Conservation (phyloP, 1,139 yeast species). For the Suhomyces bribrorum region DNA sequence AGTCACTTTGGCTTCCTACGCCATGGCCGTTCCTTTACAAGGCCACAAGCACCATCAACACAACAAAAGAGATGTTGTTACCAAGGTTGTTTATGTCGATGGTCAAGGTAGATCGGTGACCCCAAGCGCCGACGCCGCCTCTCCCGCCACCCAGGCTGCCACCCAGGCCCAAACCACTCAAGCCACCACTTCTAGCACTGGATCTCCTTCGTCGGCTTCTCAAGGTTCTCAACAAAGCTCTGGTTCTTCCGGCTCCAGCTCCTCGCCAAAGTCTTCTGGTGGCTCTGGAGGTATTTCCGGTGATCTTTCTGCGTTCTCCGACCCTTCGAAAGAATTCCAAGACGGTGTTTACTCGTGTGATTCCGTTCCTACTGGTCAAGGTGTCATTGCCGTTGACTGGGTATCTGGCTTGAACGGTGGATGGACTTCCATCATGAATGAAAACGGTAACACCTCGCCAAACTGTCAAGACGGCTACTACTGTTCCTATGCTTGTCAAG, state of each 20-base stretch:
- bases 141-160: conserved; percentile 13
- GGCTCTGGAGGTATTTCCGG: conserved; percentile 47
- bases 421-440: conserved; percentile 70
- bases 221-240: conserved; percentile 21
- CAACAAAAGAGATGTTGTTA: conserved; percentile 19
- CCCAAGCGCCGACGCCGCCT: conserved; percentile 14
- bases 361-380: conserved; percentile 69
- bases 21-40: conserved; percentile 20
- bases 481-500: conserved; percentile 85
- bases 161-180: conserved; percentile 13
- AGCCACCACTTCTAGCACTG: conserved; percentile 14
- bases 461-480: conserved; percentile 71
- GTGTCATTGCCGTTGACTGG: conserved; percentile 65
- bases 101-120: conserved; percentile 21
- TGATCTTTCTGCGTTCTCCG: conserved; percentile 53
- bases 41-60: conserved; percentile 20
- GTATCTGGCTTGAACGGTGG: conserved; percentile 60
- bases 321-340: conserved; percentile 55
- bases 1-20: conserved; percentile 22
- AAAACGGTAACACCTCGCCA: conserved; percentile 65
- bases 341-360: conserved; percentile 67
- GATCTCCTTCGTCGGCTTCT: conserved; percentile 24
- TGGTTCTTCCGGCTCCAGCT: conserved; percentile 19
- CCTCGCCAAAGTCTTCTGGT: conserved; percentile 17
- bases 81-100: conserved; percentile 21